Evolutionary conservation across 352 stramenopile genomes (phyloP).

Genomic region (Vaucheria bursata): DNA sequence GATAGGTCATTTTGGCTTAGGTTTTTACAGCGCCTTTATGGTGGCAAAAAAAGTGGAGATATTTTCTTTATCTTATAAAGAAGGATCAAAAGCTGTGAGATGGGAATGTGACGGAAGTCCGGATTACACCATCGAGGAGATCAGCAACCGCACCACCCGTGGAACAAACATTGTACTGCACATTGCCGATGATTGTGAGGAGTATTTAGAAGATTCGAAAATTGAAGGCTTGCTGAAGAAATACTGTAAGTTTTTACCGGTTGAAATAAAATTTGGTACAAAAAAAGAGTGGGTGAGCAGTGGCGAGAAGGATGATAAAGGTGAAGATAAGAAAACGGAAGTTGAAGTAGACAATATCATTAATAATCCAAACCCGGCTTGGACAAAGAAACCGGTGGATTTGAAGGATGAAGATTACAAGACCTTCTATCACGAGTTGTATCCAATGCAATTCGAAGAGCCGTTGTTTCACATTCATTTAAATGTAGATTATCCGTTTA

Average conservation of each 20-base stretch:
- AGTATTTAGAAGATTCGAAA: conserved; percentile 4
- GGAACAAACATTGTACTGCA: conserved; percentile 4
- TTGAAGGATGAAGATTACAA: conserved; percentile 9
- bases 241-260: background rate
- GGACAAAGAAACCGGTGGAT: background rate
- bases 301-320: background rate
- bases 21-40: no score
- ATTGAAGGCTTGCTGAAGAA: background rate
- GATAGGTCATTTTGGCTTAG: no score
- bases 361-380: conserved; percentile 9
- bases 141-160: no score
- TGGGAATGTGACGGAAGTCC: no score
- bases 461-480: background rate
- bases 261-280: background rate
- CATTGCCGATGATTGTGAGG: background rate
- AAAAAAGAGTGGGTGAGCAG: background rate
- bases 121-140: no score
- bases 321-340: background rate
- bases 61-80: no score
- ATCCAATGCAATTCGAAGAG: background rate
- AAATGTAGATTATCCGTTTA: no score
- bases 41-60: no score
- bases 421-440: background rate
- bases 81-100: no score
- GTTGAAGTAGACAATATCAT: conserved; percentile 8